phyloP scores from a whole-genome alignment of 305 asterid species.

The Plantago coronopus region DNA sequence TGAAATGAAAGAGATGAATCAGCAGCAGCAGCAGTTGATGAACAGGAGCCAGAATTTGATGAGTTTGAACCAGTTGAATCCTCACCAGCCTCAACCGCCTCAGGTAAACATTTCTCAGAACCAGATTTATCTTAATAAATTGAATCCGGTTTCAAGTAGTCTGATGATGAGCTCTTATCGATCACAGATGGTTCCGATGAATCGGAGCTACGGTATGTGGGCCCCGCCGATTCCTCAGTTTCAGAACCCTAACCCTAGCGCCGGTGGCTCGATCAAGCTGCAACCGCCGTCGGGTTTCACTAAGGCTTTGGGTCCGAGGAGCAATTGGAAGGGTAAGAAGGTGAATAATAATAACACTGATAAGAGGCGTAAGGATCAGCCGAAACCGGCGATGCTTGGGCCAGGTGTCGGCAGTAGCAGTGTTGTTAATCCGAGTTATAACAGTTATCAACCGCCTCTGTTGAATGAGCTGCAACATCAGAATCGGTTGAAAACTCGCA shows the following conservation, averaged over 20 bases:
- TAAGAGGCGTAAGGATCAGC: constrained; percentile 52
- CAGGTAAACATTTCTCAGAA: constrained; percentile 39
- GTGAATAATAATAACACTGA: constrained; percentile 37
- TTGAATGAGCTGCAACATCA: constrained; percentile 66
- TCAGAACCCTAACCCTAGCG: constrained; percentile 48
- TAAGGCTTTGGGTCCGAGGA: constrained; percentile 63
- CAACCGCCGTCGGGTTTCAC: constrained; percentile 33
- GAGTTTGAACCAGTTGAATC: constrained; percentile 34
- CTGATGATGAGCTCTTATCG: constrained; percentile 13
- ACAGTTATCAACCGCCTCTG: constrained; percentile 54
- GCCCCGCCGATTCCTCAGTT: constrained; percentile 41
- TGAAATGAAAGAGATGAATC: constrained; percentile 63
- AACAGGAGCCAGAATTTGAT: constrained; percentile 32
- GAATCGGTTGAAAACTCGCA: constrained; percentile 62
- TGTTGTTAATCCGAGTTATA: constrained; percentile 37
- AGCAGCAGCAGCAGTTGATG: constrained; percentile 48
- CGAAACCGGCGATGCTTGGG: constrained; percentile 27
- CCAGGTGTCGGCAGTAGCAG: constrained; percentile 28
- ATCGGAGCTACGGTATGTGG: constrained; percentile 69
- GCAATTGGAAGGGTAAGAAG: constrained; percentile 83
- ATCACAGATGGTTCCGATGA: constrained; percentile 53
- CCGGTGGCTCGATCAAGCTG: constrained; percentile 24
- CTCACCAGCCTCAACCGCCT: constrained; percentile 33
- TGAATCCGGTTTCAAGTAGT: not conserved
- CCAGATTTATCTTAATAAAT: not conserved